These are phyloP conservation scores for Austropuccinia psidii DNA, from an alignment of 1,284 basidiomycete genomes.

Conservation along the genomic window DNA sequence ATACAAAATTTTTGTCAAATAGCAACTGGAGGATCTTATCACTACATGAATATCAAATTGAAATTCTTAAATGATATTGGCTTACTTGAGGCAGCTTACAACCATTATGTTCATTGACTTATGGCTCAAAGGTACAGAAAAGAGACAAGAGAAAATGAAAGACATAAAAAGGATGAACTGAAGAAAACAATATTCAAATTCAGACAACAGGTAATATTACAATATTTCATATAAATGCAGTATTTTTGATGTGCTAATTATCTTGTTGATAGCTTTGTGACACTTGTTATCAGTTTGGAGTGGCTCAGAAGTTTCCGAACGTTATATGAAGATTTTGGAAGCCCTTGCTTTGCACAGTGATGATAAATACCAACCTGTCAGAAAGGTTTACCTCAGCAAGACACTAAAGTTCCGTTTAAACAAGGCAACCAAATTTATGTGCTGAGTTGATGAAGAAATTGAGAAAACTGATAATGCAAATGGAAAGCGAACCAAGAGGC, in stretches of 20 bases:
- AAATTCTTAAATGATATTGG: neutral
- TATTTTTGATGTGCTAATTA: neutral
- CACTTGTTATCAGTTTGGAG: neutral
- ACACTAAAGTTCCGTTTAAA: neutral
- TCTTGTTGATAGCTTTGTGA: neutral
- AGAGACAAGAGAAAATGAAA: constrained; percentile 3
- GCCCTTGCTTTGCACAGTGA: neutral
- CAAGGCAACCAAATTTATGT: neutral
- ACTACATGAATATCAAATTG: constrained; percentile 6
- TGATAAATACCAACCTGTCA: neutral
- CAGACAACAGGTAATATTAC: neutral
- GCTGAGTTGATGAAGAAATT: too few species aligned
- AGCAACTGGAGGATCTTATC: neutral
- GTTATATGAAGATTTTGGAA: neutral
- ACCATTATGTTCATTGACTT: constrained; percentile 7
- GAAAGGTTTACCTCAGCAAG: neutral
- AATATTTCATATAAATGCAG: neutral
- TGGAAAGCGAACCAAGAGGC: too few species aligned
- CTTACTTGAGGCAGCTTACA: neutral
- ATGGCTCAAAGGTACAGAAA: neutral
- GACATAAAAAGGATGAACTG: neutral
- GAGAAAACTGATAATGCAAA: too few species aligned
- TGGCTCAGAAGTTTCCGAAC: neutral
- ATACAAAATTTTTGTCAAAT: neutral
- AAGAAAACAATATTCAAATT: neutral